Percentiles rank a stretch among this genome's conserved stretches.
Conservation (phyloP, 1,284 basidiomycete species). For the Ustilago trichophora region DNA sequence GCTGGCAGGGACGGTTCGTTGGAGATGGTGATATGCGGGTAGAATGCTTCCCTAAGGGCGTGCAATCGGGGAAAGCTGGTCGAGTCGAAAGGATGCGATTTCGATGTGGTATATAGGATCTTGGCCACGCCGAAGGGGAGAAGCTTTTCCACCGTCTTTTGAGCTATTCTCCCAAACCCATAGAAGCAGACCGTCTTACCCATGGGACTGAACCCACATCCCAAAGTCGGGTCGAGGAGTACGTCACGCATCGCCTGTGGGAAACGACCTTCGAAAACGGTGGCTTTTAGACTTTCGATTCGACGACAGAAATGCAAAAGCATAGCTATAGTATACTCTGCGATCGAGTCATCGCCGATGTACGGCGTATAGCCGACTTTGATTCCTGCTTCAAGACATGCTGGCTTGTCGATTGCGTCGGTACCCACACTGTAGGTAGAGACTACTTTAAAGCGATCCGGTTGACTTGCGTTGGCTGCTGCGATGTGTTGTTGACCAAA, state of each 20-base stretch:
- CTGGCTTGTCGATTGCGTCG: conserved; percentile 14
- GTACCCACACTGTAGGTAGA: conserved; percentile 22
- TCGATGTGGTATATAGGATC: conserved; percentile 22
- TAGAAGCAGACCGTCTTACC: conserved; percentile 29
- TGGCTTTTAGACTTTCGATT: not conserved
- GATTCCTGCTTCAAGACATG: conserved; percentile 18
- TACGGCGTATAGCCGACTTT: conserved; percentile 27
- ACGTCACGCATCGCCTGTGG: conserved; percentile 7
- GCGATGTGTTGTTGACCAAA: conserved; percentile 19
- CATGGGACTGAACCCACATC: conserved; percentile 16
- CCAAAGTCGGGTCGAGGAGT: conserved; percentile 11
- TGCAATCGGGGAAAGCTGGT: conserved; percentile 11
- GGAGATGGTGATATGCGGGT: conserved; percentile 6
- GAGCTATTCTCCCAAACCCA: conserved; percentile 30
- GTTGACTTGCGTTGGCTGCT: not conserved
- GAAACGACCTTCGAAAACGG: not conserved
- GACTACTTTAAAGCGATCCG: conserved; percentile 15
- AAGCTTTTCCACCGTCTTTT: conserved; percentile 28
- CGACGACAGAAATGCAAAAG: conserved; percentile 16
- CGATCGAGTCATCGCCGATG: conserved; percentile 16
- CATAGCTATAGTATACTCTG: conserved; percentile 34
- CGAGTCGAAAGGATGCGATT: conserved; percentile 2
- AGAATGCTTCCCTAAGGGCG: conserved; percentile 14
- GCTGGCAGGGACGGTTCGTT: conserved; percentile 11
- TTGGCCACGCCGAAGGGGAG: conserved; percentile 8